These are phyloP conservation scores for Diaporthe nobilis DNA, from an alignment of 2,329 filamentous ascomycete species.

Conservation along the genomic window DNA sequence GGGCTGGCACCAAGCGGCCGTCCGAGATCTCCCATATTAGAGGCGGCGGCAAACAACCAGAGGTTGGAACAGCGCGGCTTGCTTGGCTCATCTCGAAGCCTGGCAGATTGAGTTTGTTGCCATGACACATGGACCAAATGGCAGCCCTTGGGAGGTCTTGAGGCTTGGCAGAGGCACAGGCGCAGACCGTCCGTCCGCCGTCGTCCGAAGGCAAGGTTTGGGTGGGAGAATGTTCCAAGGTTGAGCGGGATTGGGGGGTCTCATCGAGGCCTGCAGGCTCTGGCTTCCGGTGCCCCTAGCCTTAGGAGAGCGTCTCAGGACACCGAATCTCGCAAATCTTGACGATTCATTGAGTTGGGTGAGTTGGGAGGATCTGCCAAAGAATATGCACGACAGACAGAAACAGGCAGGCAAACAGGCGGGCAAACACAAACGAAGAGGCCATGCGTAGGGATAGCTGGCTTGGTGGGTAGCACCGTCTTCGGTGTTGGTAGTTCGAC, in stretches of 20 bases:
- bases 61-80: constrained; percentile 3
- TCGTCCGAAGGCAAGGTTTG: constrained; percentile 35
- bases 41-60: constrained; percentile 2
- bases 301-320: constrained; percentile 28
- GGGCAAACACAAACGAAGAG: neutral
- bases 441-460: neutral
- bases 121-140: constrained; percentile 29
- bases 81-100: constrained; percentile 28
- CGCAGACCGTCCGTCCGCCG: constrained; percentile 14
- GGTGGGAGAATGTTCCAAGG: constrained; percentile 26
- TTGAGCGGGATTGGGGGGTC: constrained; percentile 10
- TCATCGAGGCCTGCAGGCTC: constrained; percentile 21
- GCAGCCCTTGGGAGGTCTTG: neutral
- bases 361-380: constrained; percentile 30
- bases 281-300: constrained; percentile 29
- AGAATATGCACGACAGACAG: constrained; percentile 22
- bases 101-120: constrained; percentile 26
- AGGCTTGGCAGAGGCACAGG: constrained; percentile 15
- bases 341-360: constrained; percentile 25
- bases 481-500: neutral
- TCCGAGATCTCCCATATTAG: neutral
- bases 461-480: neutral
- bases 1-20: constrained; percentile 5
- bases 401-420: constrained; percentile 6
- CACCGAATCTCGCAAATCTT: constrained; percentile 20